Evolutionary conservation across 2,329 filamentous ascomycete species (phyloP).

Genomic region (Hypocrella siamensis): DNA sequence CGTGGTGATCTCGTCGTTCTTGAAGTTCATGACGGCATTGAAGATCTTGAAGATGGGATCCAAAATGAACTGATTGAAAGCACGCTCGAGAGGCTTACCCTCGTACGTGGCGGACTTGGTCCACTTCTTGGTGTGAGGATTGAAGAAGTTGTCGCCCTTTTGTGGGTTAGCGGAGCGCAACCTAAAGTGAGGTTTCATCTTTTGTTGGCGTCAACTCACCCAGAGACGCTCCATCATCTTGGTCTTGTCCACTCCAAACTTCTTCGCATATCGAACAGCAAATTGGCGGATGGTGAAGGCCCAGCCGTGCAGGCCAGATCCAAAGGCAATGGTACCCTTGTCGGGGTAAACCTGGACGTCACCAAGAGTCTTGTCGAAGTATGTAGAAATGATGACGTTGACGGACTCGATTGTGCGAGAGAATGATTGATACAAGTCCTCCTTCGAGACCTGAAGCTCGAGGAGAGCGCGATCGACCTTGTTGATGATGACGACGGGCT

Average conservation of each 20-base stretch:
- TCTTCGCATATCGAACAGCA: conserved; percentile 92
- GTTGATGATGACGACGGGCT: conserved; percentile 99
- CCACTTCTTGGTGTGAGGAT: conserved; percentile 99
- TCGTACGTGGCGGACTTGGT: conserved; percentile 73
- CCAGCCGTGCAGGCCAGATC: conserved; percentile 99
- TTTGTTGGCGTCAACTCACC: conserved; percentile 36
- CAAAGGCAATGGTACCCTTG: conserved; percentile 95
- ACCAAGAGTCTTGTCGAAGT: conserved; percentile 92
- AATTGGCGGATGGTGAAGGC: conserved; percentile 99
- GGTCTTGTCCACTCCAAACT: conserved; percentile 98
- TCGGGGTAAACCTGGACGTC: conserved; percentile 98
- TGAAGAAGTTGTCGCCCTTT: conserved; percentile 95
- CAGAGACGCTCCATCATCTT: conserved; percentile 99
- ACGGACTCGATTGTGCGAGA: conserved; percentile 98
- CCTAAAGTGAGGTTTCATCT: too few relatives aligned
- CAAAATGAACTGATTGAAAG: conserved; percentile 99
- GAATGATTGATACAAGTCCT: conserved; percentile 99
- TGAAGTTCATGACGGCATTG: conserved; percentile 91
- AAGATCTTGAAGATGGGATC: conserved; percentile 99
- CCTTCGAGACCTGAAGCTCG: conserved; percentile 96
- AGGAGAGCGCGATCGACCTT: conserved; percentile 99
- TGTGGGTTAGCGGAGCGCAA: neutral
- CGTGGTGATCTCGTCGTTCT: conserved; percentile 75
- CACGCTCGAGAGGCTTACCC: conserved; percentile 85
- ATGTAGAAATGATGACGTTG: conserved; percentile 99